Percentiles rank a stretch among this genome's conserved stretches.
Evolutionary conservation across 1,284 basidiomycete species (phyloP).

Genomic region (Boletus semigastroideus): DNA sequence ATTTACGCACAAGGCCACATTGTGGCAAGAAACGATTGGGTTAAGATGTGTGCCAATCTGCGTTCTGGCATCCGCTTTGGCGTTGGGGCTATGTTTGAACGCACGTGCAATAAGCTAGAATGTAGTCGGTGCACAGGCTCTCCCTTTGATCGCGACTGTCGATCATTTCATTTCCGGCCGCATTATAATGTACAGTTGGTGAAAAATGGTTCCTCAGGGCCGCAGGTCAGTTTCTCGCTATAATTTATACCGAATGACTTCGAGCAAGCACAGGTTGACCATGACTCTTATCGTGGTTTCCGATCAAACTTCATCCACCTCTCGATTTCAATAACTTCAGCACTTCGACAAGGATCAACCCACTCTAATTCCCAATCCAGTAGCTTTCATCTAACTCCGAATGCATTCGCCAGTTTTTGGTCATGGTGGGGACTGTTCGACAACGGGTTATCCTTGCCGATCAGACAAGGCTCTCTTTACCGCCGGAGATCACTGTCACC

Average conservation of each 20-base stretch:
- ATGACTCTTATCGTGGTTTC: conserved; percentile 88
- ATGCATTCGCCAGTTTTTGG: conserved; percentile 89
- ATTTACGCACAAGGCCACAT: conserved; percentile 19
- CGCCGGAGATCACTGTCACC: conserved; percentile 75
- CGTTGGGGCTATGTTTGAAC: conserved; percentile 82
- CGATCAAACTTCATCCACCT: conserved; percentile 95
- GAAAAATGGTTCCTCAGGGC: conserved; percentile 45
- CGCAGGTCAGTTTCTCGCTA: conserved; percentile 43
- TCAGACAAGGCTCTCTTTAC: conserved; percentile 85
- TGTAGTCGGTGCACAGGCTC: conserved; percentile 67
- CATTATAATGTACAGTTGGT: conserved; percentile 80
- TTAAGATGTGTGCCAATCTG: conserved; percentile 78
- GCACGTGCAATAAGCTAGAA: conserved; percentile 71
- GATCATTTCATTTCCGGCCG: conserved; percentile 79
- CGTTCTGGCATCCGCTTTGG: conserved; percentile 91
- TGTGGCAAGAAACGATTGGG: conserved; percentile 34
- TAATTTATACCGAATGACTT: background rate
- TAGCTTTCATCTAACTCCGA: conserved; percentile 86
- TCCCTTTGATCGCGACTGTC: conserved; percentile 77
- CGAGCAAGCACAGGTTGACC: conserved; percentile 37
- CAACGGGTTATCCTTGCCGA: conserved; percentile 77
- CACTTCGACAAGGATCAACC: conserved; percentile 34
- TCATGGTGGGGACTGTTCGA: conserved; percentile 91
- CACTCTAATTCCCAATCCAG: conserved; percentile 43
- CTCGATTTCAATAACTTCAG: conserved; percentile 83